phyloP scores from a whole-genome alignment of 2,329 filamentous ascomycete genomes.

The Colletotrichum lini region DNA sequence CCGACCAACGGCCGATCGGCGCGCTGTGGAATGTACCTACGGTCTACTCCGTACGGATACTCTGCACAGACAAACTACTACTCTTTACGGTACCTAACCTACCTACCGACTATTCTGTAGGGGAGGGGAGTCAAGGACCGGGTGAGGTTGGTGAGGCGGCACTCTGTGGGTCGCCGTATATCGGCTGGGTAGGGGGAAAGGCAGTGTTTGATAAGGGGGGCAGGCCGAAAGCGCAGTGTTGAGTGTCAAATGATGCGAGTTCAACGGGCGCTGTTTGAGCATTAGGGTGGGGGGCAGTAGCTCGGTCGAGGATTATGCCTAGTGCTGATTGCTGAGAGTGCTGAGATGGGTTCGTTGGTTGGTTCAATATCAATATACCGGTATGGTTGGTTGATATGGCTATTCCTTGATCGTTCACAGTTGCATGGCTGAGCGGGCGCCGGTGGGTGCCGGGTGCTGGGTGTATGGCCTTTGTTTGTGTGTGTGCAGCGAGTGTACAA shows the following conservation, averaged over 20 bases:
- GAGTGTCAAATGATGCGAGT: slow-evolving; percentile 33
- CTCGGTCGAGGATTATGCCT: neutral
- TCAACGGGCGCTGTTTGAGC: slow-evolving; percentile 26
- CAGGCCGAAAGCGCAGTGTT: slow-evolving; percentile 37
- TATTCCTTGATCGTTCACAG: slow-evolving; percentile 24
- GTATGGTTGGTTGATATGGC: slow-evolving; percentile 20
- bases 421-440: slow-evolving; percentile 29
- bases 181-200: slow-evolving; percentile 39
- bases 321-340: neutral
- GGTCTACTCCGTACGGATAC: too few relatives aligned
- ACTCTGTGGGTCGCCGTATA: slow-evolving; percentile 19
- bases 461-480: slow-evolving; percentile 1
- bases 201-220: slow-evolving; percentile 27
- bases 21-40: slow-evolving; percentile 8
- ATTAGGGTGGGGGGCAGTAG: slow-evolving; percentile 29
- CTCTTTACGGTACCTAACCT: too few relatives aligned
- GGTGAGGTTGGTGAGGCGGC: slow-evolving; percentile 18
- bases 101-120: too few relatives aligned
- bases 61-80: too few relatives aligned
- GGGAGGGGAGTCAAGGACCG: too few relatives aligned
- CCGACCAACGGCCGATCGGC: slow-evolving; percentile 34
- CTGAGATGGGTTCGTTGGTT: neutral
- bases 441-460: neutral
- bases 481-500: too few relatives aligned
- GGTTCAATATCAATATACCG: slow-evolving; percentile 29